These are phyloP conservation scores for Colletotrichum cereale DNA, from an alignment of 2,329 filamentous ascomycete genomes.

Conservation along the genomic window DNA sequence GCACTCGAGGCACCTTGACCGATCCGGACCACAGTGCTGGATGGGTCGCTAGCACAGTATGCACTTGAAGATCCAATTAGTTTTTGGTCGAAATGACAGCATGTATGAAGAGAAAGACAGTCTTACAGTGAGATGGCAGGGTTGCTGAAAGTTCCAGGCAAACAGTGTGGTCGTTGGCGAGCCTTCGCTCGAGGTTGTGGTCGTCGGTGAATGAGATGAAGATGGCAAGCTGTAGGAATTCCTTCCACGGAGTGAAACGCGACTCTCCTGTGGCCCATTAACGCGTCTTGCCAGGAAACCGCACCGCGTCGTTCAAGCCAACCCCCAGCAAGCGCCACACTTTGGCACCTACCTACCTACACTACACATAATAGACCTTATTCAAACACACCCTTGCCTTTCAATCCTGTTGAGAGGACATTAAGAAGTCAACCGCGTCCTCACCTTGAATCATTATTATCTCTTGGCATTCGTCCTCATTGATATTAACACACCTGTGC, in stretches of 20 bases:
- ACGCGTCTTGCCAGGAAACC: conserved; percentile 32
- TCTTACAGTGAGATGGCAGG: neutral
- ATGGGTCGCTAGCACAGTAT: conserved; percentile 32
- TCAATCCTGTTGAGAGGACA: conserved; percentile 43
- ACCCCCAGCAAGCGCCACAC: conserved; percentile 17
- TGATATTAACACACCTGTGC: conserved; percentile 45
- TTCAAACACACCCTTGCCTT: conserved; percentile 46
- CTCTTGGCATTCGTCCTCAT: neutral
- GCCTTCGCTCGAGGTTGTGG: neutral
- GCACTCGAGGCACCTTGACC: conserved; percentile 4
- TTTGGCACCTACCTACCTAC: neutral
- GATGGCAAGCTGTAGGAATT: conserved; percentile 24
- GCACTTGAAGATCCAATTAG: conserved; percentile 1
- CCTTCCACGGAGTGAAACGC: conserved; percentile 34
- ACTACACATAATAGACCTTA: neutral
- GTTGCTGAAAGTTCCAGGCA: no score
- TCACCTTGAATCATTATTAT: neutral
- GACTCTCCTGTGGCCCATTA: conserved; percentile 33
- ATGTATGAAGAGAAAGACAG: neutral
- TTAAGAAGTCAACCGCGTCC: neutral
- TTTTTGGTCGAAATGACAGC: neutral
- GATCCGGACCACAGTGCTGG: conserved; percentile 31
- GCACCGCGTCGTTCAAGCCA: conserved; percentile 25
- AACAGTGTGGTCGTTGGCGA: neutral
- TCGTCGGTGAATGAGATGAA: conserved; percentile 20